A percentile compares a stretch with the other conserved stretches of the same genome.
Conservation (phyloP, 108 stramenopile species). For the Cyclotella baltica region DNA sequence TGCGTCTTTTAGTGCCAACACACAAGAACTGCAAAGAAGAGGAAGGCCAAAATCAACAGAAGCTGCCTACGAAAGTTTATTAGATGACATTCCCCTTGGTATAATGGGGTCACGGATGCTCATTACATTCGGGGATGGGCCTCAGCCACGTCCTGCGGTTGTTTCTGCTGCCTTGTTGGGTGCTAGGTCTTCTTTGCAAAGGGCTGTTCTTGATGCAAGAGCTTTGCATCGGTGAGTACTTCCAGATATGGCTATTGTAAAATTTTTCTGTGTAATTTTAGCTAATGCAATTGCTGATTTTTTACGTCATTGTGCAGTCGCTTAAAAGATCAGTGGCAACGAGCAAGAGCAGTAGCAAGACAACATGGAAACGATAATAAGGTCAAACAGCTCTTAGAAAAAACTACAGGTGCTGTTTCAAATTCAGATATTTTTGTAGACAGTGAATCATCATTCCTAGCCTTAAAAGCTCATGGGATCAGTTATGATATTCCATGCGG, state of each 20-base stretch:
- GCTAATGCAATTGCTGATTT: background rate
- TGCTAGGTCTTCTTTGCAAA: slow-evolving; percentile 63
- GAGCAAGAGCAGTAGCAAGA: slow-evolving; percentile 38
- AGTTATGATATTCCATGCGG: slow-evolving; percentile 61
- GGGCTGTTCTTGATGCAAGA: slow-evolving; percentile 79
- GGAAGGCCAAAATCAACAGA: slow-evolving; percentile 14
- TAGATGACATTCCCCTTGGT: slow-evolving; percentile 78
- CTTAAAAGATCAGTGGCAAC: slow-evolving; percentile 44
- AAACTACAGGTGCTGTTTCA: slow-evolving; percentile 20
- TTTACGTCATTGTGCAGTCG: slow-evolving; percentile 3
- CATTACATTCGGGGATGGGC: slow-evolving; percentile 84
- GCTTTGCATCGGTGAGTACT: slow-evolving; percentile 63
- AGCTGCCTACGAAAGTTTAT: slow-evolving; percentile 14
- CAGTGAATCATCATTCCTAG: slow-evolving; percentile 62
- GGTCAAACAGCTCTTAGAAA: slow-evolving; percentile 20
- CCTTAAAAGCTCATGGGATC: slow-evolving; percentile 55
- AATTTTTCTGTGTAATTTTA: background rate
- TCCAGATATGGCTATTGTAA: background rate
- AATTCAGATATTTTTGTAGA: slow-evolving; percentile 34
- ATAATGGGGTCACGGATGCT: slow-evolving; percentile 76
- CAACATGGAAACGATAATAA: slow-evolving; percentile 17
- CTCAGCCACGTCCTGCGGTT: slow-evolving; percentile 59
- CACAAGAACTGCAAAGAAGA: slow-evolving; percentile 8
- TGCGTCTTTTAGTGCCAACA: background rate
- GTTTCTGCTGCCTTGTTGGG: slow-evolving; percentile 64